Evolutionary conservation across 331 rosid genomes (phyloP).

Genomic region (Stylosanthes scabra): DNA sequence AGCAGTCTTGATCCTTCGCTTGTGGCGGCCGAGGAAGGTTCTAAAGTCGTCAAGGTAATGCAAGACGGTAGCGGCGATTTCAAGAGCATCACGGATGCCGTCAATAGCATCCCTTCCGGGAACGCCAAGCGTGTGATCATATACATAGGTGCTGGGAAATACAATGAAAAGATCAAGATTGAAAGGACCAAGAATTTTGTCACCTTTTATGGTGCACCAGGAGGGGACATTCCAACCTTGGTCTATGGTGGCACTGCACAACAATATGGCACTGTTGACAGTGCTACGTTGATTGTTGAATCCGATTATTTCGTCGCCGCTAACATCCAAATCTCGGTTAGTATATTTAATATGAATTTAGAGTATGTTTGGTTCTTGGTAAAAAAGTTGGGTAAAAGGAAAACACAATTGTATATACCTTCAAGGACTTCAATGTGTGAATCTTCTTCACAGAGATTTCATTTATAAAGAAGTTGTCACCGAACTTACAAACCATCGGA

Average conservation of each 20-base stretch:
- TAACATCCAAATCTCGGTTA: conserved; percentile 60
- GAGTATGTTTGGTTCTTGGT: too few species aligned
- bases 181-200: conserved; percentile 50
- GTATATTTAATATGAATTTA: not conserved
- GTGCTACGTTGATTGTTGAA: conserved; percentile 57
- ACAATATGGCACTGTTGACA: conserved; percentile 61
- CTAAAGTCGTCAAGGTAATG: conserved; percentile 48
- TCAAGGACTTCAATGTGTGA: too few species aligned
- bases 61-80: conserved; percentile 57
- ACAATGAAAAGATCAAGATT: conserved; percentile 62
- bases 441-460: too few species aligned
- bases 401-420: too few species aligned
- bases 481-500: too few species aligned
- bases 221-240: conserved; percentile 38
- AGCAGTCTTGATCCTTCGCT: conserved; percentile 46
- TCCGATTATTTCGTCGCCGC: conserved; percentile 61
- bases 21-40: conserved; percentile 48
- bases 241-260: conserved; percentile 46
- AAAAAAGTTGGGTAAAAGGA: too few species aligned
- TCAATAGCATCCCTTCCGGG: conserved; percentile 54
- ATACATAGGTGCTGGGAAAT: conserved; percentile 58
- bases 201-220: conserved; percentile 46
- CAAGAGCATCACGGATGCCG: conserved; percentile 56
- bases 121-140: conserved; percentile 63
- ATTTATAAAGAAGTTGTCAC: too few species aligned